phyloP scores from a whole-genome alignment of 1,284 basidiomycete genomes.

The Tilletia walkeri region DNA sequence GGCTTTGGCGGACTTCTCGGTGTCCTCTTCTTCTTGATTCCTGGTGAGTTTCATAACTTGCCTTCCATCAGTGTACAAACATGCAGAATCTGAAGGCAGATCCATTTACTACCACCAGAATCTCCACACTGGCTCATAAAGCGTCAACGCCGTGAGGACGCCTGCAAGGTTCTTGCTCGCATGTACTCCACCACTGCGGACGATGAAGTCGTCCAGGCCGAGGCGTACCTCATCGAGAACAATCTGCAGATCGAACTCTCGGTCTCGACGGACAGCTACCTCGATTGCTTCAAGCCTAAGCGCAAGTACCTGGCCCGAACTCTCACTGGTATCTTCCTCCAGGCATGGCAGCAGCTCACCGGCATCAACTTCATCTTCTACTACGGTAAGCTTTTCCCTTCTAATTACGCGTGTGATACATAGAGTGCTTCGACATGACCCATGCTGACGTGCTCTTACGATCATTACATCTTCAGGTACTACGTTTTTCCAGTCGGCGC shows the following conservation, averaged over 20 bases:
- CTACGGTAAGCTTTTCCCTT: slow-evolving; percentile 33
- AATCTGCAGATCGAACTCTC: slow-evolving; percentile 58
- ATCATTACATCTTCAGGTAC: not conserved
- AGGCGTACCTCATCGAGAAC: slow-evolving; percentile 18
- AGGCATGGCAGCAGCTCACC: slow-evolving; percentile 70
- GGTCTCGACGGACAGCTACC: slow-evolving; percentile 57
- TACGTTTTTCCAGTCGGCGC: not conserved
- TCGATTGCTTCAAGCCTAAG: slow-evolving; percentile 70
- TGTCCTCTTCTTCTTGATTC: slow-evolving; percentile 3
- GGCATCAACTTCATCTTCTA: slow-evolving; percentile 81
- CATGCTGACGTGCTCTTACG: not conserved
- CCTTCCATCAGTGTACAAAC: not conserved
- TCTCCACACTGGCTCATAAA: slow-evolving; percentile 83
- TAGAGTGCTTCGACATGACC: too few species aligned
- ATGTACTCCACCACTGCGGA: slow-evolving; percentile 45
- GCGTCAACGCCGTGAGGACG: slow-evolving; percentile 63
- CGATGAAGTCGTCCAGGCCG: slow-evolving; percentile 41
- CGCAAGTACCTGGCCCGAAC: slow-evolving; percentile 70
- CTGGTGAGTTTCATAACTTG: slow-evolving; percentile 58
- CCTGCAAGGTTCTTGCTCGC: slow-evolving; percentile 67
- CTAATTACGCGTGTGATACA: too few species aligned
- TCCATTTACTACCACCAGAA: slow-evolving; percentile 61
- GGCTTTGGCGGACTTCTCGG: not conserved
- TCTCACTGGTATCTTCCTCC: slow-evolving; percentile 68
- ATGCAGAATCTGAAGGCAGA: not conserved